Evolutionary conservation across 495 filamentous ascomycete species (phyloP).

Genomic region (Trichoderma erinaceum): DNA sequence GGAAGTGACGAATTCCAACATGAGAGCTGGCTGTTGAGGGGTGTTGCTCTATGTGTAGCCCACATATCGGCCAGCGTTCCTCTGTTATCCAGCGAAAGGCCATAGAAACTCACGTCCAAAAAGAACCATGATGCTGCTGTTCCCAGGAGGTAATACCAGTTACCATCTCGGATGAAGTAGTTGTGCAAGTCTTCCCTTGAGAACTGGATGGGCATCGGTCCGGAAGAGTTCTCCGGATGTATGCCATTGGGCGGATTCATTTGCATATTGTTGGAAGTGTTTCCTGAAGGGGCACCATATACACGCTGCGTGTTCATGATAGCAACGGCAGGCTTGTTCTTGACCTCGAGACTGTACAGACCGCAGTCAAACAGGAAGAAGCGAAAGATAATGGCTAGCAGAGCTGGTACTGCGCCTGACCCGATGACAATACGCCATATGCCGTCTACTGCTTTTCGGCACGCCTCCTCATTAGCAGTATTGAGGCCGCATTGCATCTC

Average conservation of each 20-base stretch:
- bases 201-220: constrained; percentile 28
- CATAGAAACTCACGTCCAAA: constrained; percentile 35
- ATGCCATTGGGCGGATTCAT: constrained; percentile 54
- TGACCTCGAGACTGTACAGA: constrained; percentile 70
- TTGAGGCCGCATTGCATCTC: constrained; percentile 37
- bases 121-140: constrained; percentile 35
- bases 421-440: constrained; percentile 76
- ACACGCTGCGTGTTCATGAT: constrained; percentile 56
- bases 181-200: constrained; percentile 25
- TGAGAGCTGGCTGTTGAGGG: constrained; percentile 30
- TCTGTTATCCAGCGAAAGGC: constrained; percentile 32
- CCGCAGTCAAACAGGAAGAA: constrained; percentile 69
- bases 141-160: constrained; percentile 33
- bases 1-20: constrained; percentile 49
- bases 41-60: constrained; percentile 21
- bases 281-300: constrained; percentile 34
- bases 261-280: constrained; percentile 57
- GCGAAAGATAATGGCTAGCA: constrained; percentile 67
- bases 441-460: constrained; percentile 63
- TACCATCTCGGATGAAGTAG: constrained; percentile 31
- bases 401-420: constrained; percentile 64
- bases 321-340: constrained; percentile 57
- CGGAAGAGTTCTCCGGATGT: constrained; percentile 12
- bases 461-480: constrained; percentile 50
- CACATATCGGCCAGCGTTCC: constrained; percentile 31